These are phyloP conservation scores for Scedosporium apiospermum DNA, from an alignment of 2,329 filamentous ascomycete genomes.

Conservation along the genomic window DNA sequence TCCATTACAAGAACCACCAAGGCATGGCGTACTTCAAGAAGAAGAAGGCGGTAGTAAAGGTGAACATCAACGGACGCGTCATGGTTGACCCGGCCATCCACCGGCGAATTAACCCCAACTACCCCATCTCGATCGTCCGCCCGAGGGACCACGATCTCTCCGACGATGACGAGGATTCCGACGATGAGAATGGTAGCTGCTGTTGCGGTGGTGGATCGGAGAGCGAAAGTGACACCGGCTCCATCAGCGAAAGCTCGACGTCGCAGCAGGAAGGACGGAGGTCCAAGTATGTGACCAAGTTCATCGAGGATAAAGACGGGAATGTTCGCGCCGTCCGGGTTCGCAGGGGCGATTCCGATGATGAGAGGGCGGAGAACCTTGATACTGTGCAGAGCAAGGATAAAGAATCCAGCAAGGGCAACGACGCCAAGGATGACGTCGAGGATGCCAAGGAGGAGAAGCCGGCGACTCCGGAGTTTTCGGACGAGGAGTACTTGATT, in stretches of 20 bases:
- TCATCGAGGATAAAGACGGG: slow-evolving; percentile 36
- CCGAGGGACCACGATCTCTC: slow-evolving; percentile 58
- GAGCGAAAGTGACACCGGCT: slow-evolving; percentile 28
- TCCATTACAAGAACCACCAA: slow-evolving; percentile 74
- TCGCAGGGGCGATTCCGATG: slow-evolving; percentile 19
- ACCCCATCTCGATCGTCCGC: slow-evolving; percentile 64
- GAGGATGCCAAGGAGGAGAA: not conserved
- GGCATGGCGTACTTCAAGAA: slow-evolving; percentile 81
- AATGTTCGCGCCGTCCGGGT: slow-evolving; percentile 22
- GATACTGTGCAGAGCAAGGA: slow-evolving; percentile 33
- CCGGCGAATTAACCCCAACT: slow-evolving; percentile 78
- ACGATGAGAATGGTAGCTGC: slow-evolving; percentile 27
- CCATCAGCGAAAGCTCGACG: not conserved
- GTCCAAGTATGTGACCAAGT: slow-evolving; percentile 39
- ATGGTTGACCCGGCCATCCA: slow-evolving; percentile 84
- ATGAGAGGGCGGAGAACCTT: slow-evolving; percentile 38
- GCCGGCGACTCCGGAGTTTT: slow-evolving; percentile 46
- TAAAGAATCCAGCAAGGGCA: not conserved
- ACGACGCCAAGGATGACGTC: not conserved
- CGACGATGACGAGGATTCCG: slow-evolving; percentile 37
- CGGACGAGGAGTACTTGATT: slow-evolving; percentile 74
- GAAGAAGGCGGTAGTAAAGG: slow-evolving; percentile 64
- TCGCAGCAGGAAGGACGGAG: slow-evolving; percentile 20
- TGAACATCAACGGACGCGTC: slow-evolving; percentile 77
- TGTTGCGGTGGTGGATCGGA: slow-evolving; percentile 24